Evolutionary conservation across 306 rosid genomes (phyloP).

Genomic region (Trifolium repens): DNA sequence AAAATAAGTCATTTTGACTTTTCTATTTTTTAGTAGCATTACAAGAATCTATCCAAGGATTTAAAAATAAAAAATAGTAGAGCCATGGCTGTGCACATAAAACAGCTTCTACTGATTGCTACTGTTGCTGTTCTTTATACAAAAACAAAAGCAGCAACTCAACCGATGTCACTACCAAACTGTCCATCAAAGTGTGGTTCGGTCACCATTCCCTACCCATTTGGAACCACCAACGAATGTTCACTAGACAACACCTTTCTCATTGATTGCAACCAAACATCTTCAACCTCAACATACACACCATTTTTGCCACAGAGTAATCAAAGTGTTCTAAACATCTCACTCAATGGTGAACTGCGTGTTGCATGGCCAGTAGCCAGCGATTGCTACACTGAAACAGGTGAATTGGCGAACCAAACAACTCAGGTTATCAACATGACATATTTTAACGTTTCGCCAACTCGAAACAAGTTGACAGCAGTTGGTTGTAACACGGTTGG

Average conservation of each 20-base stretch:
- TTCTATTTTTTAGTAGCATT: neutral
- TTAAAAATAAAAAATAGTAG: neutral
- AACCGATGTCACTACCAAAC: neutral
- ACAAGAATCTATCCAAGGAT: neutral
- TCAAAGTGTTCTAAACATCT: neutral
- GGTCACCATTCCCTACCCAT: constrained; percentile 40
- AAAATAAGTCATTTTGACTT: neutral
- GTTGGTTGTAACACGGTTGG: constrained; percentile 6
- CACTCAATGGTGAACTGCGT: constrained; percentile 37
- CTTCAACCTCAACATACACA: neutral
- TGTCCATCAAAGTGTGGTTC: constrained; percentile 20
- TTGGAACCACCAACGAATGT: constrained; percentile 33
- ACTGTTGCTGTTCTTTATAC: neutral
- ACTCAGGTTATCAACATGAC: fast-evolving
- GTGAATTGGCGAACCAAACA: fast-evolving
- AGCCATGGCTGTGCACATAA: neutral
- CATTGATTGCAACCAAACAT: constrained; percentile 21
- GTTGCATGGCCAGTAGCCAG: neutral
- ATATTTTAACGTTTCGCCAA: constrained; percentile 29
- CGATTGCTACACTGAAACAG: constrained; percentile 1
- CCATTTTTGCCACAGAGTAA: neutral
- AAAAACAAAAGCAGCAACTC: constrained; percentile 19
- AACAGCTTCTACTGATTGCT: neutral
- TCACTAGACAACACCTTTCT: constrained; percentile 38
- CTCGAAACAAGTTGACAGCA: neutral